Percentiles rank a stretch among this genome's conserved stretches.
phyloP scores from a whole-genome alignment of 257 asterid species.

The Euphrasia confusa region DNA sequence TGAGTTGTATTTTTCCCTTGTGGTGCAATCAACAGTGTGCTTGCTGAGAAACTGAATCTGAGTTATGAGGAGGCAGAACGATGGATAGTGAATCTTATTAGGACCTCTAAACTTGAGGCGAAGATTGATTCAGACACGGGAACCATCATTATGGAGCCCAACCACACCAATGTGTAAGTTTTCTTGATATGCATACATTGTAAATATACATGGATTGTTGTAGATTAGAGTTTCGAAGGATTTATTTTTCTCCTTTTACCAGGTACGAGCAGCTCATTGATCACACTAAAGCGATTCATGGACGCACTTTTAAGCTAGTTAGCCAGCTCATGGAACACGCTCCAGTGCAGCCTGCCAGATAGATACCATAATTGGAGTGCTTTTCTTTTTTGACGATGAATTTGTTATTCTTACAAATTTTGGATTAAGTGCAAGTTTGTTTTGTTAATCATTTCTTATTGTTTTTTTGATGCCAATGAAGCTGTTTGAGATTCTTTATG shows the following conservation, averaged over 20 bases:
- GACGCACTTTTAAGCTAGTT: slow-evolving; percentile 76
- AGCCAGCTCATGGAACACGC: slow-evolving; percentile 77
- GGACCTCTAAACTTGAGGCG: slow-evolving; percentile 96
- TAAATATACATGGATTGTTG: background rate
- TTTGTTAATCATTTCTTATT: too few relatives aligned
- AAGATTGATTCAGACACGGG: slow-evolving; percentile 73
- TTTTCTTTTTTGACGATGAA: slow-evolving; percentile 10
- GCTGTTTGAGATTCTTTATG: too few relatives aligned
- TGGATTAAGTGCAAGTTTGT: slow-evolving; percentile 21
- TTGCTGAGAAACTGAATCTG: slow-evolving; percentile 90
- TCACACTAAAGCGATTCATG: slow-evolving; percentile 79
- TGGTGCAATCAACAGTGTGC: slow-evolving; percentile 50
- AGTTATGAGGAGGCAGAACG: slow-evolving; percentile 87
- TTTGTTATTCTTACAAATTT: slow-evolving; percentile 22
- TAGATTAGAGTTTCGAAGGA: background rate
- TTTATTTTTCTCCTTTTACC: slow-evolving; percentile 18
- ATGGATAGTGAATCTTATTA: slow-evolving; percentile 86
- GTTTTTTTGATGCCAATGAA: too few relatives aligned
- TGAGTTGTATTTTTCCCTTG: slow-evolving; percentile 1
- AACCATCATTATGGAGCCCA: slow-evolving; percentile 80
- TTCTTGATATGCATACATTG: background rate
- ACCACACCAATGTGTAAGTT: slow-evolving; percentile 82
- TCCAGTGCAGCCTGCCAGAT: slow-evolving; percentile 66
- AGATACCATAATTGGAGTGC: slow-evolving; percentile 17
- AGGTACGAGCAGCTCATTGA: slow-evolving; percentile 96